phyloP scores from a whole-genome alignment of 2,329 filamentous ascomycete genomes.

The Penicillium sp. region DNA sequence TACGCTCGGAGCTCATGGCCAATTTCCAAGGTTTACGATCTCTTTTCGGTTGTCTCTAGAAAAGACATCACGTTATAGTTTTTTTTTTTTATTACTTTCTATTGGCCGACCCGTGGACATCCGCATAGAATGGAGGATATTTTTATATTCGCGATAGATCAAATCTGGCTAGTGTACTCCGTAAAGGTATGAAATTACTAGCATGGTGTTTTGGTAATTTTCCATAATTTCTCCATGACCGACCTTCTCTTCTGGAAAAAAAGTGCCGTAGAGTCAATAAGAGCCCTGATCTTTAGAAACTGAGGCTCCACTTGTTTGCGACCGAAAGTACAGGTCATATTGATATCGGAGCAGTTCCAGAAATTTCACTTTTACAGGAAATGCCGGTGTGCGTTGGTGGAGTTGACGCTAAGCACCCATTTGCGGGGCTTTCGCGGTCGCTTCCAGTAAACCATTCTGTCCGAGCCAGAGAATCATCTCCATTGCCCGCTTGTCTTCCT shows the following conservation, averaged over 20 bases:
- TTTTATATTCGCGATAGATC: neutral
- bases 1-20: no score
- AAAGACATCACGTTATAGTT: no score
- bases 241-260: neutral
- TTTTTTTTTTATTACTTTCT: no score
- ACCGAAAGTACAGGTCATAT: neutral
- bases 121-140: neutral
- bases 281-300: neutral
- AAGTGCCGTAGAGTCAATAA: no score
- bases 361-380: neutral
- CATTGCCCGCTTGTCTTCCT: conserved; percentile 44
- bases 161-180: neutral
- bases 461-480: conserved; percentile 45
- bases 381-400: neutral
- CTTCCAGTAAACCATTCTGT: conserved; percentile 39
- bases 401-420: neutral
- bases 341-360: neutral
- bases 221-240: neutral
- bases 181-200: neutral
- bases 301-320: neutral
- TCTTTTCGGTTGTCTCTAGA: no score
- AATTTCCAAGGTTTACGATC: no score
- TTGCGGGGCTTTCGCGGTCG: neutral
- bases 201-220: no score
- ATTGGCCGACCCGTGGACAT: no score